These are phyloP conservation scores for Epichloe typhina DNA, from an alignment of 2,329 filamentous ascomycete species.

Conservation along the genomic window DNA sequence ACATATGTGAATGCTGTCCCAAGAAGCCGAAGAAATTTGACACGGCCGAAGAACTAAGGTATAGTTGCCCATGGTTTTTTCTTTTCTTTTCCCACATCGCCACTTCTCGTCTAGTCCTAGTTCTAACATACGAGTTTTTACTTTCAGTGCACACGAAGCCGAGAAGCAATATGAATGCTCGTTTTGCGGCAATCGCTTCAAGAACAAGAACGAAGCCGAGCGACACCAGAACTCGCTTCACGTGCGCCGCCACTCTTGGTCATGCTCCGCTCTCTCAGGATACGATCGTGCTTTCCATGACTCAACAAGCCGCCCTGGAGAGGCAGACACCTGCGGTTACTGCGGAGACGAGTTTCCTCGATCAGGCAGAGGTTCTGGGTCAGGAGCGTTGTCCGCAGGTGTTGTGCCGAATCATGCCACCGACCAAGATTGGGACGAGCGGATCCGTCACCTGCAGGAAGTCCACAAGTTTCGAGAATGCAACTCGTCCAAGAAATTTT, in stretches of 20 bases:
- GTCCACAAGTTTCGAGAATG: slow-evolving; percentile 96
- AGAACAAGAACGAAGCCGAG: slow-evolving; percentile 98
- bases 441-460: slow-evolving; percentile 76
- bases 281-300: slow-evolving; percentile 79
- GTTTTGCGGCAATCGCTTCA: slow-evolving; percentile 91
- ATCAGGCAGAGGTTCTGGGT: slow-evolving; percentile 28
- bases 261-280: slow-evolving; percentile 71
- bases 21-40: slow-evolving; percentile 99
- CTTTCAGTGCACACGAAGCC: slow-evolving; percentile 63
- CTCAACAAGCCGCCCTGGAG: slow-evolving; percentile 52
- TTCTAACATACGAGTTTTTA: slow-evolving; percentile 11
- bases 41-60: slow-evolving; percentile 71
- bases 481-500: slow-evolving; percentile 99
- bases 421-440: slow-evolving; percentile 76
- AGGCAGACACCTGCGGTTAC: slow-evolving; percentile 78
- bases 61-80: slow-evolving; percentile 21
- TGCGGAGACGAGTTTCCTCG: slow-evolving; percentile 79
- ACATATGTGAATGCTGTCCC: slow-evolving; percentile 84
- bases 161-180: slow-evolving; percentile 94
- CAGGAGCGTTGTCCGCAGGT: slow-evolving; percentile 19
- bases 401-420: slow-evolving; percentile 39
- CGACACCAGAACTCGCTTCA: slow-evolving; percentile 93
- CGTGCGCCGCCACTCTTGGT: slow-evolving; percentile 88
- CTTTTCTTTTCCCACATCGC: too few species aligned
- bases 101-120: not conserved